phyloP scores from a whole-genome alignment of 2,329 filamentous ascomycete genomes.

The Penicillium verrucosum region DNA sequence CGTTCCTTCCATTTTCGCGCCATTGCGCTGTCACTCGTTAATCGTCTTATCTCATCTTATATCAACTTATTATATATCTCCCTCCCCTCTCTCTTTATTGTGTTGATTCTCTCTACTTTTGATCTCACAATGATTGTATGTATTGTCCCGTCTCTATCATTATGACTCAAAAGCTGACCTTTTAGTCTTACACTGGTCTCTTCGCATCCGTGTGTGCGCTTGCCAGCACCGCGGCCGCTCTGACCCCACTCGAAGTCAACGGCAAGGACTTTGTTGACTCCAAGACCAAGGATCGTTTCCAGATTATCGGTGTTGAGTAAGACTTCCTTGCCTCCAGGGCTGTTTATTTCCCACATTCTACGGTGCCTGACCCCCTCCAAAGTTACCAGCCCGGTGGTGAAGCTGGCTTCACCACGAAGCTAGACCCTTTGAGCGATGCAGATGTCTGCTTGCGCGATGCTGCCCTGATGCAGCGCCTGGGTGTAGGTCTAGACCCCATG shows the following conservation, averaged over 20 bases:
- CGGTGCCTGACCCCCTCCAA: conserved; percentile 15
- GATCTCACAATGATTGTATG: conserved; percentile 26
- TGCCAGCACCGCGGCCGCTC: conserved; percentile 49
- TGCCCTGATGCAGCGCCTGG: conserved; percentile 60
- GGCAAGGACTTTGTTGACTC: conserved; percentile 62
- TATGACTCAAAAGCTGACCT: not conserved
- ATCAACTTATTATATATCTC: not conserved
- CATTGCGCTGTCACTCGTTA: conserved; percentile 25
- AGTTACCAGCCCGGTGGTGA: conserved; percentile 63
- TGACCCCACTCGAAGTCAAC: conserved; percentile 55
- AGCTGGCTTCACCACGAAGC: conserved; percentile 52
- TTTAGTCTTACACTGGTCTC: conserved; percentile 31
- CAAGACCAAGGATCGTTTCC: conserved; percentile 56
- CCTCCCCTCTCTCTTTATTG: not conserved
- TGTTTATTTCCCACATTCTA: not conserved
- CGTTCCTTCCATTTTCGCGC: conserved; percentile 15
- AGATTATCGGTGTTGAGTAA: conserved; percentile 62
- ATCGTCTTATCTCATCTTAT: not conserved
- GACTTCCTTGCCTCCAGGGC: conserved; percentile 18
- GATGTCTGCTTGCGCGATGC: conserved; percentile 61
- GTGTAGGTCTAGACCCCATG: conserved; percentile 40
- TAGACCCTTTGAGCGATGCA: conserved; percentile 58
- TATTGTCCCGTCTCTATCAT: not conserved
- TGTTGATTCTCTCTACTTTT: not conserved
- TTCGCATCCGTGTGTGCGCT: conserved; percentile 43